phyloP scores from a whole-genome alignment of 176 grass and related monocot species.

The Aegilops sharonensis region DNA sequence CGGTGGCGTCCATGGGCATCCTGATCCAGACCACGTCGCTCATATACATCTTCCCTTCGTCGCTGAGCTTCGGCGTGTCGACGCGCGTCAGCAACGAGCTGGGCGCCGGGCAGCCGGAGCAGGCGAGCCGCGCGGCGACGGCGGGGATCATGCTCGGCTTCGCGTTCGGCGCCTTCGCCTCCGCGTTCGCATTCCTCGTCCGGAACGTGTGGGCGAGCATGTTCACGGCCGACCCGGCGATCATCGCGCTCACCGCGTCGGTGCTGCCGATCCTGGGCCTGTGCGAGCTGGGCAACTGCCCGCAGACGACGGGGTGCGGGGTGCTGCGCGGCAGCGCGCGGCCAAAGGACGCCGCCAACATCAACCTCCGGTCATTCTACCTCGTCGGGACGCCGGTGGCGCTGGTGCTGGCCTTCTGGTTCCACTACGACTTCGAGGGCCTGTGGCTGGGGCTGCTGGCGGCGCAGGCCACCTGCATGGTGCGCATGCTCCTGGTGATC shows the following conservation, averaged over 20 bases:
- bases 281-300: constrained; percentile 89
- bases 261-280: constrained; percentile 73
- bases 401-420: constrained; percentile 62
- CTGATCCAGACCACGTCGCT: constrained; percentile 95
- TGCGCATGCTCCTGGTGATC: constrained; percentile 68
- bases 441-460: constrained; percentile 79
- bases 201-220: constrained; percentile 67
- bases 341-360: constrained; percentile 68
- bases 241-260: constrained; percentile 64
- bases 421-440: constrained; percentile 59
- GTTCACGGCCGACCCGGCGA: constrained; percentile 73
- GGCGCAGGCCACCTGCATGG: constrained; percentile 71
- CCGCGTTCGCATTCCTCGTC: constrained; percentile 57
- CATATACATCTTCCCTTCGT: constrained; percentile 95
- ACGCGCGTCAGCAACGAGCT: constrained; percentile 93
- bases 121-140: constrained; percentile 58
- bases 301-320: constrained; percentile 81
- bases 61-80: constrained; percentile 87
- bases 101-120: constrained; percentile 56
- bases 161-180: constrained; percentile 57
- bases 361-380: constrained; percentile 91
- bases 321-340: constrained; percentile 83
- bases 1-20: constrained; percentile 94
- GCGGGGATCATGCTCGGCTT: constrained; percentile 64
- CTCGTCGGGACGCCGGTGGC: constrained; percentile 76